phyloP scores from a whole-genome alignment of 2,329 filamentous ascomycete species.

The Amphichorda felina region DNA sequence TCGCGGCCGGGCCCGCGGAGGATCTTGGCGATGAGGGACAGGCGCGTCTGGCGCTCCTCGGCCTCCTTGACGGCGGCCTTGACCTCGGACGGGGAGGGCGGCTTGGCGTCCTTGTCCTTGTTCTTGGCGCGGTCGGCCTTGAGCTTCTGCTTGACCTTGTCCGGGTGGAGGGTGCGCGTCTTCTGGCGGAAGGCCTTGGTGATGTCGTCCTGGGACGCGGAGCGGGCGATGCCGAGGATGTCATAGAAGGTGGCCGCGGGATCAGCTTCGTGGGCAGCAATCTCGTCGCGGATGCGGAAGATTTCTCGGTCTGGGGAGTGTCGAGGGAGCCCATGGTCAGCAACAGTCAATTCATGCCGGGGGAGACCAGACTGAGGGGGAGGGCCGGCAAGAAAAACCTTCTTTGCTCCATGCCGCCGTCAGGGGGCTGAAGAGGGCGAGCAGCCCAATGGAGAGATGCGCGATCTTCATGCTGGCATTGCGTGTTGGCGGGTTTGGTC shows the following conservation, averaged over 20 bases:
- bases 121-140: slow-evolving; percentile 53
- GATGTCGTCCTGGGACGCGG: slow-evolving; percentile 75
- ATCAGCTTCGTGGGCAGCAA: slow-evolving; percentile 66
- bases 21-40: slow-evolving; percentile 77
- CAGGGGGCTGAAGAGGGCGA: slow-evolving; percentile 55
- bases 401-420: slow-evolving; percentile 77
- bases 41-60: slow-evolving; percentile 68
- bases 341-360: background rate
- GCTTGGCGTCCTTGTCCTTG: slow-evolving; percentile 34
- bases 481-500: too few relatives aligned
- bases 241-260: slow-evolving; percentile 83
- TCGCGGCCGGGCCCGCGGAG: slow-evolving; percentile 70
- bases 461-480: slow-evolving; percentile 59
- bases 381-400: too few relatives aligned
- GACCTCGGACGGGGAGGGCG: slow-evolving; percentile 62
- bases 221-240: slow-evolving; percentile 66
- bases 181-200: slow-evolving; percentile 90
- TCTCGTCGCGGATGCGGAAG: slow-evolving; percentile 86
- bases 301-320: slow-evolving; percentile 96
- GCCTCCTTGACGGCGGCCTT: slow-evolving; percentile 70
- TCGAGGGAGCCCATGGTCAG: background rate
- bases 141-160: slow-evolving; percentile 86
- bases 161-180: slow-evolving; percentile 73
- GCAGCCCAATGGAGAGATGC: slow-evolving; percentile 54
- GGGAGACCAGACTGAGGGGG: slow-evolving; percentile 15